Evolutionary conservation across 2,329 filamentous ascomycete species (phyloP).

Genomic region (Chaetomiaceae sp.): DNA sequence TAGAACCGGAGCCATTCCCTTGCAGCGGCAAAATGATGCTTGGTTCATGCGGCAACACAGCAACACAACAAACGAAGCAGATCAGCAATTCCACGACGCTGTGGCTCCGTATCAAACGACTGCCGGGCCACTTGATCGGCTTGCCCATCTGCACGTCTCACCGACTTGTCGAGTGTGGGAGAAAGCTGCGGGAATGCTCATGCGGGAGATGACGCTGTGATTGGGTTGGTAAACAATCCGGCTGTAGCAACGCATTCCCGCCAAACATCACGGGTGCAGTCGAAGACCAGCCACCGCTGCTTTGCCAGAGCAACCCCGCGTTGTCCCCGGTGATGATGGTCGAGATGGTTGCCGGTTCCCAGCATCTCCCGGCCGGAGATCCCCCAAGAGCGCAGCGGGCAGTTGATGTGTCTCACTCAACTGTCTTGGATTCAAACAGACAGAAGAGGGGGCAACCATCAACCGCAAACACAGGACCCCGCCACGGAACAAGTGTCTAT

Average conservation of each 20-base stretch:
- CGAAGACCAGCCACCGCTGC: slow-evolving; percentile 1
- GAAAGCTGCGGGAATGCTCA: slow-evolving; percentile 11
- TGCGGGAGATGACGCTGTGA: slow-evolving; percentile 1
- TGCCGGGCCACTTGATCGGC: slow-evolving; percentile 29
- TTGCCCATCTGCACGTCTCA: slow-evolving; percentile 10
- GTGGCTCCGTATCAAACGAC: slow-evolving; percentile 4
- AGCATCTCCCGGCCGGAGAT: too few species aligned
- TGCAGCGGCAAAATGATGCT: slow-evolving; percentile 21
- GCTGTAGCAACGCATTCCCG: slow-evolving; percentile 16
- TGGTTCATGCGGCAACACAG: slow-evolving; percentile 21
- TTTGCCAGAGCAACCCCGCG: slow-evolving; percentile 1
- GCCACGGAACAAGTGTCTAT: slow-evolving; percentile 9
- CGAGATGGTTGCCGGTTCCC: too few species aligned
- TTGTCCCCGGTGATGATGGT: slow-evolving; percentile 1
- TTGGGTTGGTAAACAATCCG: slow-evolving; percentile 18
- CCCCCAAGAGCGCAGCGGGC: background rate
- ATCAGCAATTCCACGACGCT: background rate
- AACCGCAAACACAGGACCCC: slow-evolving; percentile 15
- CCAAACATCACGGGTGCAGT: slow-evolving; percentile 7
- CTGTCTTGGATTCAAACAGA: slow-evolving; percentile 6
- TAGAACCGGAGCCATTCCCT: slow-evolving; percentile 11
- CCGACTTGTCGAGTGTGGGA: slow-evolving; percentile 6
- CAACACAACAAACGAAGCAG: background rate
- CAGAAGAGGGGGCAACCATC: slow-evolving; percentile 9
- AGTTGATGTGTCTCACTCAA: background rate